These are phyloP conservation scores for Chlorella vulgaris DNA, from an alignment of 139 green algal species.

Conservation along the genomic window DNA sequence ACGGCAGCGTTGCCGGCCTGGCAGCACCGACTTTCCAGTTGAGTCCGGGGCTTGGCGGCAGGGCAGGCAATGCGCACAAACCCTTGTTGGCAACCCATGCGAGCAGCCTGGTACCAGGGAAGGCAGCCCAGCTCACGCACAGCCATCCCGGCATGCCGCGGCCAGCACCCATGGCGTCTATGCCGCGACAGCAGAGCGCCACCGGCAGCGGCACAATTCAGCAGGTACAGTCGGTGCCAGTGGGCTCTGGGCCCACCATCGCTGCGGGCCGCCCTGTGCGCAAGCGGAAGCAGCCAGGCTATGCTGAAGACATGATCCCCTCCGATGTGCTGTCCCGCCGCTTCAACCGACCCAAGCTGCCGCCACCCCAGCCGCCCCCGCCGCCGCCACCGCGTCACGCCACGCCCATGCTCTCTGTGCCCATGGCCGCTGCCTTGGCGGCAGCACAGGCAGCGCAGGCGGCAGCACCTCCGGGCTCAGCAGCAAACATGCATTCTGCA, in stretches of 20 bases:
- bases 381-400: background rate
- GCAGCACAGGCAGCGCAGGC: background rate
- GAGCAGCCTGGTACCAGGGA: background rate
- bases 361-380: too few relatives aligned
- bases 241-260: background rate
- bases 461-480: background rate
- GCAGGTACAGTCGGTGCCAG: background rate
- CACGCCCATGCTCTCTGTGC: too few relatives aligned
- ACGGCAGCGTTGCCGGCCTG: background rate
- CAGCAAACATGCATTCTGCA: background rate
- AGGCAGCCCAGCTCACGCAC: background rate
- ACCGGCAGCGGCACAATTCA: background rate
- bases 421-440: background rate
- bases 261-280: background rate
- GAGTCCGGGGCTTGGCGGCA: too few relatives aligned
- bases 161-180: background rate
- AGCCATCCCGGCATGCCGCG: background rate
- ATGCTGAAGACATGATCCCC: conserved; percentile 24
- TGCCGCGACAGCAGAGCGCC: background rate
- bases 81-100: background rate
- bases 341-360: background rate
- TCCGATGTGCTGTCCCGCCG: conserved; percentile 1
- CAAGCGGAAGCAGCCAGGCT: conserved; percentile 11
- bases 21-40: too few relatives aligned
- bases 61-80: too few relatives aligned